Evolutionary conservation across 2,329 filamentous ascomycete genomes (phyloP).

Genomic region (Cladosporium austrohemisphaericum): DNA sequence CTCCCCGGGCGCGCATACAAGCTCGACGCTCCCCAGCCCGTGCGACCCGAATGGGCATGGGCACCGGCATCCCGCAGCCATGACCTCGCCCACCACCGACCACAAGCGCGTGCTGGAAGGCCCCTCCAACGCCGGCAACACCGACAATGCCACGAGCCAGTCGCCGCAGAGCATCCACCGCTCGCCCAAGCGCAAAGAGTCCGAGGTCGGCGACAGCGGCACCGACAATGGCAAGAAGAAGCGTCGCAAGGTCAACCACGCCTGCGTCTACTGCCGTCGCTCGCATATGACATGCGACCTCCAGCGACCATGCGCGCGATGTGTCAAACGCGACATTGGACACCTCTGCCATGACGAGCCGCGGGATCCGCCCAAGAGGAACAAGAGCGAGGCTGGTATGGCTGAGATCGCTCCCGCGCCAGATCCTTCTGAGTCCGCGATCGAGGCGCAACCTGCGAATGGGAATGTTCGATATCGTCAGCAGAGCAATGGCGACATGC

Average conservation of each 20-base stretch:
- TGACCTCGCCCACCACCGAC: neutral
- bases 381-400: slow-evolving; percentile 52
- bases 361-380: slow-evolving; percentile 79
- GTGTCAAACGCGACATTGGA: slow-evolving; percentile 97
- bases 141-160: neutral
- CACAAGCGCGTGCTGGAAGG: neutral
- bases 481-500: slow-evolving; percentile 17
- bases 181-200: slow-evolving; percentile 24
- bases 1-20: too few relatives aligned
- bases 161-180: slow-evolving; percentile 14
- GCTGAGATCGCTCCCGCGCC: slow-evolving; percentile 35
- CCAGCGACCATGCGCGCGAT: slow-evolving; percentile 92
- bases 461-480: slow-evolving; percentile 15
- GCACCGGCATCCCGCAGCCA: neutral
- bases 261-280: slow-evolving; percentile 52
- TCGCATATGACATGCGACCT: slow-evolving; percentile 56
- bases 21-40: neutral
- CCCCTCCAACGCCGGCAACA: neutral
- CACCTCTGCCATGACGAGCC: slow-evolving; percentile 98
- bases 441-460: slow-evolving; percentile 6
- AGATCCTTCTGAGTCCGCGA: slow-evolving; percentile 10
- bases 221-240: slow-evolving; percentile 40
- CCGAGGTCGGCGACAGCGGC: slow-evolving; percentile 13
- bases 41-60: too few relatives aligned
- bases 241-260: slow-evolving; percentile 53